phyloP scores from a whole-genome alignment of 176 grass and related monocot species.

The Dactylis glomerata region DNA sequence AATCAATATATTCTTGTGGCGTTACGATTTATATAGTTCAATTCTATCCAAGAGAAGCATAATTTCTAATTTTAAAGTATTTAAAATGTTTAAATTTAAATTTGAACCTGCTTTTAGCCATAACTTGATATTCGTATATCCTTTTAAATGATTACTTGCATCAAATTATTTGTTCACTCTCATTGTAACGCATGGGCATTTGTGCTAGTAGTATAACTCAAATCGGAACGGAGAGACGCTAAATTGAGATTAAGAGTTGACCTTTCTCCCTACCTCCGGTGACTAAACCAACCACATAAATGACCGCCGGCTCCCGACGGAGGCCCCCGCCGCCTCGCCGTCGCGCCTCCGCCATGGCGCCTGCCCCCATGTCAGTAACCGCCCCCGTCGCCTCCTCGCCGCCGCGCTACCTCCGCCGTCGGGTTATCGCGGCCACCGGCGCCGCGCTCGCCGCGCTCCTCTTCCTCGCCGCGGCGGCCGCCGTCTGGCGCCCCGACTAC shows the following conservation, averaged over 20 bases:
- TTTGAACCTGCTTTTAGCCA: too few relatives aligned
- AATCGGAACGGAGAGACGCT: neutral
- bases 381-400: neutral
- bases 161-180: too few relatives aligned
- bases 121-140: too few relatives aligned
- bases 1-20: too few relatives aligned
- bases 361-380: neutral
- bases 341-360: constrained; percentile 29
- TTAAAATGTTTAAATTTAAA: too few relatives aligned
- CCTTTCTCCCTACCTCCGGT: neutral
- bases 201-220: too few relatives aligned
- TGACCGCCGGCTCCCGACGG: constrained; percentile 34
- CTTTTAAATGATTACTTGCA: too few relatives aligned
- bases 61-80: too few relatives aligned
- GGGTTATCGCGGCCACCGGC: neutral
- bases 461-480: constrained; percentile 9
- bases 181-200: too few relatives aligned
- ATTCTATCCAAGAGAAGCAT: too few relatives aligned
- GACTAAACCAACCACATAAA: neutral
- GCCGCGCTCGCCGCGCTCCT: constrained; percentile 1
- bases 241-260: neutral
- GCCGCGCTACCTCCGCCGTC: neutral
- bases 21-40: too few relatives aligned
- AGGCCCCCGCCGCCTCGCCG: constrained; percentile 9
- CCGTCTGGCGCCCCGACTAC: neutral